phyloP scores from a whole-genome alignment of 2,329 filamentous ascomycete species.

The Aureobasidium vineae region DNA sequence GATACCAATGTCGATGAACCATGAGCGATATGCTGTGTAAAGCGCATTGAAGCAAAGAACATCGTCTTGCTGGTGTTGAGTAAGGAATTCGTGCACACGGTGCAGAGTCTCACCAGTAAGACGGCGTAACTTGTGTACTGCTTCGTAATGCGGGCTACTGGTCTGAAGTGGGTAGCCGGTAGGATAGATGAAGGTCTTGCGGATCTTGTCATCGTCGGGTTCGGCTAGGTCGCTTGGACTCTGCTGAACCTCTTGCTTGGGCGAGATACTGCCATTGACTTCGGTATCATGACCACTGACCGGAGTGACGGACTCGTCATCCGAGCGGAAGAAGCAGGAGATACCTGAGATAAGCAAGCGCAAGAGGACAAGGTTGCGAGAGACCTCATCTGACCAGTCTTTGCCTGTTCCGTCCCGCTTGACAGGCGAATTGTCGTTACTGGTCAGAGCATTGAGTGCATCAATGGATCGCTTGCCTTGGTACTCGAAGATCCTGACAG shows the following conservation, averaged over 20 bases:
- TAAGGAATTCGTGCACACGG: conserved; percentile 79
- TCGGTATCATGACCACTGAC: conserved; percentile 37
- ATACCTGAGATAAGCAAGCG: conserved; percentile 88
- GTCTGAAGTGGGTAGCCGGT: conserved; percentile 77
- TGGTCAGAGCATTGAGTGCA: conserved; percentile 74
- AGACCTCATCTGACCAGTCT: conserved; percentile 97
- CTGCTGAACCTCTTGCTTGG: conserved; percentile 48
- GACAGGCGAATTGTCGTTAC: conserved; percentile 73
- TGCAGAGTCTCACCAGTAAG: conserved; percentile 78
- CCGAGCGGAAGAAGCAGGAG: conserved; percentile 81
- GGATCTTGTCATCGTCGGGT: conserved; percentile 75
- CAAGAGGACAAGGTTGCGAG: conserved; percentile 81
- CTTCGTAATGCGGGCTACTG: conserved; percentile 64
- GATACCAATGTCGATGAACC: conserved; percentile 97
- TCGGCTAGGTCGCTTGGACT: conserved; percentile 59
- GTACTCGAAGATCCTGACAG: conserved; percentile 80
- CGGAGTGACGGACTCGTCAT: conserved; percentile 42
- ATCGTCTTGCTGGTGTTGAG: conserved; percentile 84
- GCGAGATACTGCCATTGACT: conserved; percentile 31
- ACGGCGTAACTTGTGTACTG: conserved; percentile 78
- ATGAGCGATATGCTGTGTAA: conserved; percentile 88
- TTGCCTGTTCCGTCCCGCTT: conserved; percentile 95
- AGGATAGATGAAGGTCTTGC: conserved; percentile 83
- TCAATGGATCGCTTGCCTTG: conserved; percentile 75
- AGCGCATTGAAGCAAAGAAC: conserved; percentile 92